These are phyloP conservation scores for Chaetomium sp. DNA, from an alignment of 2,329 filamentous ascomycete genomes.

Conservation along the genomic window DNA sequence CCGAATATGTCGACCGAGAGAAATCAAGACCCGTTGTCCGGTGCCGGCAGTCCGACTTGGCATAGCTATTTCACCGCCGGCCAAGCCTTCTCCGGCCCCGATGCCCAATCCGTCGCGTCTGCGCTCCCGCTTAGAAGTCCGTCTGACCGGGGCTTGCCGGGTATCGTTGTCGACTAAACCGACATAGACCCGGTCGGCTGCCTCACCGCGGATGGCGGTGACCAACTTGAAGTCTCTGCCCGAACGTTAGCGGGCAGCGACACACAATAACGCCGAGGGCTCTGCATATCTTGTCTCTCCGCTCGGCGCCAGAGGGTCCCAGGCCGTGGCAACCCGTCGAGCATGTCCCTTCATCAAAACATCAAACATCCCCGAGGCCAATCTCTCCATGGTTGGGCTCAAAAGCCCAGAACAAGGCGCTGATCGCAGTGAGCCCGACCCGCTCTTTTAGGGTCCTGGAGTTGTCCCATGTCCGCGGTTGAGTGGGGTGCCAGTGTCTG, in stretches of 20 bases:
- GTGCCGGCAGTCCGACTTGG: constrained; percentile 22
- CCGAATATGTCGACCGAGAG: background rate
- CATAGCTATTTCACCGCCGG: constrained; percentile 4
- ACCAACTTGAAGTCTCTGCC: background rate
- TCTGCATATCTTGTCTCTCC: background rate
- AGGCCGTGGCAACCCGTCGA: background rate
- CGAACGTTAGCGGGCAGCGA: background rate
- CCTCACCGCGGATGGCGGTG: constrained; percentile 9
- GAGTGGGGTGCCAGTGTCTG: constrained; percentile 10
- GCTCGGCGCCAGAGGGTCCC: background rate
- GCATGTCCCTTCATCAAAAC: constrained; percentile 22
- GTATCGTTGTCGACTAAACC: background rate
- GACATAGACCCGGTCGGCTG: constrained; percentile 2
- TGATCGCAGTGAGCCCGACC: constrained; percentile 14
- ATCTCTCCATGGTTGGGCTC: constrained; percentile 1
- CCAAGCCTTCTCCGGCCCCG: constrained; percentile 3
- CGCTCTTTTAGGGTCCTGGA: constrained; percentile 18
- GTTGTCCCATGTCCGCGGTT: constrained; percentile 1
- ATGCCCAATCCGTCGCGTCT: background rate
- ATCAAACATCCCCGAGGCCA: constrained; percentile 17
- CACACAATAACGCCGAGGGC: background rate
- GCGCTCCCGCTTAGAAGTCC: background rate
- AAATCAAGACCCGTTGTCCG: background rate
- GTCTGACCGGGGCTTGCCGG: constrained; percentile 4
- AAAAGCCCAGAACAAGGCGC: background rate